Percentiles rank a stretch among this genome's conserved stretches.
These are phyloP conservation scores for Suillus bovinus DNA, from an alignment of 768 basidiomycete species.

Conservation along the genomic window DNA sequence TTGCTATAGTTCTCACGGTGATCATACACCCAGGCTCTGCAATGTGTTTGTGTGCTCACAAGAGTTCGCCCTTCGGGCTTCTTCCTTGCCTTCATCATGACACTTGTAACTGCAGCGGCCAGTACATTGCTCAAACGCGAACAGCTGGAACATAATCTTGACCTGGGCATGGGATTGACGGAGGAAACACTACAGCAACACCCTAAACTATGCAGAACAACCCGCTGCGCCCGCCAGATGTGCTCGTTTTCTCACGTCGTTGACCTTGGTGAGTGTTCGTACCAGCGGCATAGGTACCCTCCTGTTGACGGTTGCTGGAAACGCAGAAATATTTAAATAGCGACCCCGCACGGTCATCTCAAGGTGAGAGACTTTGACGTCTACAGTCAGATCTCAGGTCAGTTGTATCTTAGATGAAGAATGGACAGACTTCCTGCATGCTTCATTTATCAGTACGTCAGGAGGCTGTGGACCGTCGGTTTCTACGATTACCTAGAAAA, in stretches of 20 bases:
- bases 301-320: not conserved
- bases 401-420: not conserved
- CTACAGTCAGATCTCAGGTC: not conserved
- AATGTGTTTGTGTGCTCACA: too few relatives aligned
- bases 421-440: not conserved
- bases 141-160: not conserved
- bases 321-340: not conserved
- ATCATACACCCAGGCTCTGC: too few relatives aligned
- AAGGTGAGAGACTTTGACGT: not conserved
- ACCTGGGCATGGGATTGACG: not conserved
- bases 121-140: not conserved
- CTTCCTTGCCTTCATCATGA: too few relatives aligned
- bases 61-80: too few relatives aligned
- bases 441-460: slow-evolving; percentile 5
- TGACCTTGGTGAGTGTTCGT: not conserved
- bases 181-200: not conserved
- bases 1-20: too few relatives aligned
- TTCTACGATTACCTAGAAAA: slow-evolving; percentile 21
- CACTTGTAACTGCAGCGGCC: fast-evolving
- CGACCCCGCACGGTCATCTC: too few relatives aligned
- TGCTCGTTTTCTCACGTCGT: not conserved
- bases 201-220: too few relatives aligned
- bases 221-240: not conserved
- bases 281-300: not conserved
- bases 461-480: slow-evolving; percentile 15